Percentiles rank a stretch among this genome's conserved stretches.
Conservation (phyloP, 306 rosid species). For the Mimosa pudica region DNA sequence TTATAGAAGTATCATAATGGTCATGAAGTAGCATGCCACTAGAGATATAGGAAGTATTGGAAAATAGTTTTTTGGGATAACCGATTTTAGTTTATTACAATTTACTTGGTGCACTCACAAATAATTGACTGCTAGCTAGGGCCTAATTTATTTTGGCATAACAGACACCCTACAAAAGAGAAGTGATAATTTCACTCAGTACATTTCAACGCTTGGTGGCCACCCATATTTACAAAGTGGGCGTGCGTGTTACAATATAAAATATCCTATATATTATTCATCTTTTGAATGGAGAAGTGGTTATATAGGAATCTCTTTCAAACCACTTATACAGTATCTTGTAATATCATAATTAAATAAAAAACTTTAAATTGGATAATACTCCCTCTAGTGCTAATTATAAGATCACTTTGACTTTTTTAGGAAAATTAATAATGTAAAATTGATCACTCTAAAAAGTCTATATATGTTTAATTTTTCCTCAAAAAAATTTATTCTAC, state of each 20-base stretch:
- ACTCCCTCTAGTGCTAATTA: background rate
- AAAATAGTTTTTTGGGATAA: too few relatives aligned
- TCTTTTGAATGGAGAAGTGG: background rate
- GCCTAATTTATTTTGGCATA: background rate
- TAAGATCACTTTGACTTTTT: too few relatives aligned
- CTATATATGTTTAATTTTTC: too few relatives aligned
- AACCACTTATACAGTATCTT: background rate
- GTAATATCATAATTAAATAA: background rate
- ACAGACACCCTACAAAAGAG: background rate
- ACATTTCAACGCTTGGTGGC: background rate
- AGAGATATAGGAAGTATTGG: slow-evolving; percentile 5
- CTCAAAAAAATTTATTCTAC: too few relatives aligned
- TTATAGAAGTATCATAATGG: slow-evolving; percentile 23
- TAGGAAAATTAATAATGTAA: too few relatives aligned
- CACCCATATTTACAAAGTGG: background rate
- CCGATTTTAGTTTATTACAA: too few relatives aligned
- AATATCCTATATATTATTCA: background rate
- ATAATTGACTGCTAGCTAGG: background rate
- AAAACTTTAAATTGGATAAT: background rate
- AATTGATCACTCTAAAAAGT: too few relatives aligned
- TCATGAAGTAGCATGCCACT: slow-evolving; percentile 22
- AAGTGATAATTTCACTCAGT: background rate
- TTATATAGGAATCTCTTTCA: too few relatives aligned
- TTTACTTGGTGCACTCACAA: background rate
- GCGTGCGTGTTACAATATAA: background rate